Evolutionary conservation across 441 rosid species (phyloP).

Genomic region (Viola pubescens): DNA sequence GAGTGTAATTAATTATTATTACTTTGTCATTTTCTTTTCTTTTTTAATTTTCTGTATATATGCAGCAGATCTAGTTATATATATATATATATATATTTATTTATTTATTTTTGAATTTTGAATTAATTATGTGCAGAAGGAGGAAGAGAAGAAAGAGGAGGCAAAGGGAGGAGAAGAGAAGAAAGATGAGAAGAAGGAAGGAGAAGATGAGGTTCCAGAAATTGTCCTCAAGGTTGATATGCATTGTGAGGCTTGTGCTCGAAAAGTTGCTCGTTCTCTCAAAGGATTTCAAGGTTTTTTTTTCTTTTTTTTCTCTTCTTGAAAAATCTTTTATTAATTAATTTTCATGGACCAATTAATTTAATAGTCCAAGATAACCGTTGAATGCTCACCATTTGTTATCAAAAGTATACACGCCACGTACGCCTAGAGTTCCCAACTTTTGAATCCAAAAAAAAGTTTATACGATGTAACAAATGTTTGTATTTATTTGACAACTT

Average conservation of each 20-base stretch:
- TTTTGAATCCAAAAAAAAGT: too few relatives aligned
- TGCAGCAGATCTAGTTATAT: too few relatives aligned
- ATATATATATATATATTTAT: neutral
- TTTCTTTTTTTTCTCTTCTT: neutral
- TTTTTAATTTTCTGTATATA: neutral
- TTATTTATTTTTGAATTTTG: neutral
- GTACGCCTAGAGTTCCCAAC: too few relatives aligned
- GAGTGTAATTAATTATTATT: conserved; percentile 4
- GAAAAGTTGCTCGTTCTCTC: conserved; percentile 57
- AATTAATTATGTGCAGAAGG: conserved; percentile 15
- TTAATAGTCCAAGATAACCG: too few relatives aligned
- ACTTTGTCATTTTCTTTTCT: neutral
- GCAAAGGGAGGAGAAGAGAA: conserved; percentile 18
- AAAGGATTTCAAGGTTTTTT: conserved; percentile 56
- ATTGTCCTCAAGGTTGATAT: conserved; percentile 64
- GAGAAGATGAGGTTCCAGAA: conserved; percentile 39
- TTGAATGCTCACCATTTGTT: too few relatives aligned
- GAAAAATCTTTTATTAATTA: too few relatives aligned
- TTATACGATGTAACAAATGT: too few relatives aligned
- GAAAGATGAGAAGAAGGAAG: conserved; percentile 25
- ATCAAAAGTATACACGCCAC: too few relatives aligned
- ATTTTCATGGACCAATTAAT: too few relatives aligned
- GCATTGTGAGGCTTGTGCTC: conserved; percentile 89
- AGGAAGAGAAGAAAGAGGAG: conserved; percentile 16
- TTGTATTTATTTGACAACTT: too few relatives aligned